These are phyloP conservation scores for Marasmius oreades DNA, from an alignment of 1,284 basidiomycete genomes.

Conservation along the genomic window DNA sequence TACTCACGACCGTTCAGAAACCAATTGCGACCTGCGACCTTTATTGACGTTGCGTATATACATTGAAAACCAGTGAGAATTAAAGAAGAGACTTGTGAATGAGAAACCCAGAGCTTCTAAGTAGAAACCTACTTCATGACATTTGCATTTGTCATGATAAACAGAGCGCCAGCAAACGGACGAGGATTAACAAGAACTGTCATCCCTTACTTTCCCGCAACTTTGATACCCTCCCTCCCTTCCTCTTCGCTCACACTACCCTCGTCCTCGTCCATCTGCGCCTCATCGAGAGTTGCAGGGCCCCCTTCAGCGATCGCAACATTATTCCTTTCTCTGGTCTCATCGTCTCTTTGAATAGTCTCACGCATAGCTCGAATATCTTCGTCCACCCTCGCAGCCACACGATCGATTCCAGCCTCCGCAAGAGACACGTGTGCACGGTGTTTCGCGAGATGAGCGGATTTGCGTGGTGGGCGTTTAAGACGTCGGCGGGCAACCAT, in stretches of 20 bases:
- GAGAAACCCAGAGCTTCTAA: no score
- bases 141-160: no score
- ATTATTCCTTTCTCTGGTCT: slow-evolving; percentile 33
- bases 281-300: slow-evolving; percentile 25
- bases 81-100: no score
- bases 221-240: slow-evolving; percentile 26
- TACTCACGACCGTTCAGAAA: no score
- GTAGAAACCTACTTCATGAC: no score
- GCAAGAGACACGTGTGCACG: slow-evolving; percentile 80
- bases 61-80: no score
- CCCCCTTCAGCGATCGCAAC: slow-evolving; percentile 16
- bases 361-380: slow-evolving; percentile 70
- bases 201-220: slow-evolving; percentile 14
- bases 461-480: slow-evolving; percentile 65
- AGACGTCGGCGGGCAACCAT: slow-evolving; percentile 88
- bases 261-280: slow-evolving; percentile 30
- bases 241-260: slow-evolving; percentile 15
- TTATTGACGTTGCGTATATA: no score
- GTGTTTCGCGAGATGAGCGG: slow-evolving; percentile 61
- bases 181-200: no score
- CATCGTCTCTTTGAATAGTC: slow-evolving; percentile 64
- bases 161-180: no score
- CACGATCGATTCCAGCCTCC: slow-evolving; percentile 81
- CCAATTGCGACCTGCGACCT: no score
- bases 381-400: slow-evolving; percentile 68